Conservation (phyloP, 2,329 filamentous ascomycete genomes). For the Fusarium begoniae region DNA sequence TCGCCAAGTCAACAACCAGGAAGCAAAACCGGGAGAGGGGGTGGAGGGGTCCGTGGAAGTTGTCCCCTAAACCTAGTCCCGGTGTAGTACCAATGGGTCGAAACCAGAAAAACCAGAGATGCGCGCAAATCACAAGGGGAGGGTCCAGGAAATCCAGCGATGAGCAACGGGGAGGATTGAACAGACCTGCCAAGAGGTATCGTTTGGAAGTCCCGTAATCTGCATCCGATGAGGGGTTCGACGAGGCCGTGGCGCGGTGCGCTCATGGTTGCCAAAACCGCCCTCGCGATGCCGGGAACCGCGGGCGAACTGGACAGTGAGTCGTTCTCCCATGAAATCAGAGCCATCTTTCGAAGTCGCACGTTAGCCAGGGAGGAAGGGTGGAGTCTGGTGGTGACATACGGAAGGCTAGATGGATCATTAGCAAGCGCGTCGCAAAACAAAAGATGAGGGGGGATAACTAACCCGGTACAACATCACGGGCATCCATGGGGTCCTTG, state of each 20-base stretch:
- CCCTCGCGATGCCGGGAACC: slow-evolving; percentile 72
- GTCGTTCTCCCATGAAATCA: slow-evolving; percentile 96
- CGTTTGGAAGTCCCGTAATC: slow-evolving; percentile 93
- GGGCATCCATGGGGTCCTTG: slow-evolving; percentile 97
- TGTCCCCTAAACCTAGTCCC: slow-evolving; percentile 41
- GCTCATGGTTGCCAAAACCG: slow-evolving; percentile 63
- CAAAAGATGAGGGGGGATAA: slow-evolving; percentile 33
- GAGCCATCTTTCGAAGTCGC: slow-evolving; percentile 76
- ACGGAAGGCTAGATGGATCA: slow-evolving; percentile 64
- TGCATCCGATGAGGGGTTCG: slow-evolving; percentile 97
- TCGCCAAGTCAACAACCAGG: slow-evolving; percentile 51
- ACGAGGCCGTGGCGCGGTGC: slow-evolving; percentile 77
- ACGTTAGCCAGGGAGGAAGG: slow-evolving; percentile 38
- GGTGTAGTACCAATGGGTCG: slow-evolving; percentile 41
- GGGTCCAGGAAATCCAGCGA: slow-evolving; percentile 55
- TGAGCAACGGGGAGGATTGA: slow-evolving; percentile 67
- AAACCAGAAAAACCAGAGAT: slow-evolving; percentile 44
- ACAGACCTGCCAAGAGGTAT: slow-evolving; percentile 99
- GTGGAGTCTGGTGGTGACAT: slow-evolving; percentile 51
- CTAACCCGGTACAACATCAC: slow-evolving; percentile 97
- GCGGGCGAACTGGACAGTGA: slow-evolving; percentile 98
- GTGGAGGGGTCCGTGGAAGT: slow-evolving; percentile 42
- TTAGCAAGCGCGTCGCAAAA: slow-evolving; percentile 29
- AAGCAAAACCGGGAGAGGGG: slow-evolving; percentile 40
- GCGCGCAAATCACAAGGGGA: slow-evolving; percentile 44